A percentile compares a stretch with the other conserved stretches of the same genome.
Conservation (phyloP, 768 basidiomycete genomes). For the Lenzites betulinus region DNA sequence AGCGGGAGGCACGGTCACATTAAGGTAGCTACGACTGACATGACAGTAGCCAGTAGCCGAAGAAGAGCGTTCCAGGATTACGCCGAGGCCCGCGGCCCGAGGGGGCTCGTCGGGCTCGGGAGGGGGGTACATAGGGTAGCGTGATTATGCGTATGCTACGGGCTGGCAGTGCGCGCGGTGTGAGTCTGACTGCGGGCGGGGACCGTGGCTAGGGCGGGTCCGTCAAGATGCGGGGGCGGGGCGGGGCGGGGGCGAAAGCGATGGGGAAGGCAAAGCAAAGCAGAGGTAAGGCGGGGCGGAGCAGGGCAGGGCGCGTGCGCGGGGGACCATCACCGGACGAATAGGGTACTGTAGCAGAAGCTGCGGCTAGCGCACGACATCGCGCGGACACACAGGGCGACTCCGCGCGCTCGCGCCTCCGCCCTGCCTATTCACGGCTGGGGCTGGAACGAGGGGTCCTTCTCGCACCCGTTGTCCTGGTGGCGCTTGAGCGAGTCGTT, state of each 20-base stretch:
- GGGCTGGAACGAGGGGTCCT: conserved; percentile 45
- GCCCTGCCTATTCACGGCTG: conserved; percentile 17
- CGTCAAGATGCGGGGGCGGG: conserved; percentile 4
- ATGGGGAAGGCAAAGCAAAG: no score
- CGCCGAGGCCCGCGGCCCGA: no score
- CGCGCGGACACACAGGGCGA: not conserved
- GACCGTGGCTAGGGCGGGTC: not conserved
- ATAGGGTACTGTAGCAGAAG: conserved; percentile 14
- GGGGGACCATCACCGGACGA: conserved; percentile 8
- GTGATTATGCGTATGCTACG: no score
- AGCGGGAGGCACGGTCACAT: conserved; percentile 6
- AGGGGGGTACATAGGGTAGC: not conserved
- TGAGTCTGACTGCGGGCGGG: no score
- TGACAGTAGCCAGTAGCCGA: not conserved
- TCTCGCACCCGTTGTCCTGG: conserved; percentile 78
- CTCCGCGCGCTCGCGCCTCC: no score
- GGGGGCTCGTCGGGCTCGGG: conserved; percentile 10
- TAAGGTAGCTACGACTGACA: conserved; percentile 10
- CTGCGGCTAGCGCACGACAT: conserved; percentile 2
- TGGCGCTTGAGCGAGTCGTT: conserved; percentile 81
- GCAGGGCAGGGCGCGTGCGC: not conserved
- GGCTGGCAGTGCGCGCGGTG: no score
- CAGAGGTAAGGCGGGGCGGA: no score
- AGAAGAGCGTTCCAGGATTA: conserved; percentile 7
- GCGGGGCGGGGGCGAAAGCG: no score